Base-by-base conservation (phyloP, 345 rosid genomes). In the Gossypium arboreum region DNA sequence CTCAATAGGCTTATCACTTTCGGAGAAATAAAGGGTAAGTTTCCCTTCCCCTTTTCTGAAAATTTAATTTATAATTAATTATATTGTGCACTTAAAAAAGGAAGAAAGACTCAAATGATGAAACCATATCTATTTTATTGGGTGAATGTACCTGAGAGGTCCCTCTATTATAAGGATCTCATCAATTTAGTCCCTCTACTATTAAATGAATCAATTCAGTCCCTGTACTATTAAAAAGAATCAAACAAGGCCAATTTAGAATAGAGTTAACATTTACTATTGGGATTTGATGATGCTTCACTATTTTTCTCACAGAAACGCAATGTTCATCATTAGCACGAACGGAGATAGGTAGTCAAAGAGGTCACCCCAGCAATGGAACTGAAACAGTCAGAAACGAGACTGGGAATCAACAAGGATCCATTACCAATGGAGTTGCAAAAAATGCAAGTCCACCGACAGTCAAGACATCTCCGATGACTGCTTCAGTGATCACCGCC, bases 21-120 rank as follows among this genome's bases (percentile, higher is more conserved):
- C 4, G 97, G 97, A 78, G 97, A 92, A 83, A 79, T 88, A 79
- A 96, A 91, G 82, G 99, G 98, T 81, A 79, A 82, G 88, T 77
- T 76, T 79, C 67, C 72, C 4, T 76, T 74, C 76, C 44, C 52
- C 67, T 18, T 24, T 41, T 24, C 39, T 43, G 15, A 41, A 27
- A 29, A 13, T 27, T 73, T 73, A 13, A 58, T 56, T 39, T 22
- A 41, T 18, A 57, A 73, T 16, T 3, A 44, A 73, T 45, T 25
- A 7, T 18, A 41, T 20, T 57, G 41, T 7, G 34, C 34, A 41
- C 29, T 57, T 56, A 5, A 57, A 71, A 72, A 43, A 18, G 16
- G 61, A 50, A 54, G 18, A 72, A 43, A 13, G 25, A 20, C 60
- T 72, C 16, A 20, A 56, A 56, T 72, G 34, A 15, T 56, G 64